Evolutionary conservation across 495 filamentous ascomycete species (phyloP).

Genomic region (Penicillium taxi): DNA sequence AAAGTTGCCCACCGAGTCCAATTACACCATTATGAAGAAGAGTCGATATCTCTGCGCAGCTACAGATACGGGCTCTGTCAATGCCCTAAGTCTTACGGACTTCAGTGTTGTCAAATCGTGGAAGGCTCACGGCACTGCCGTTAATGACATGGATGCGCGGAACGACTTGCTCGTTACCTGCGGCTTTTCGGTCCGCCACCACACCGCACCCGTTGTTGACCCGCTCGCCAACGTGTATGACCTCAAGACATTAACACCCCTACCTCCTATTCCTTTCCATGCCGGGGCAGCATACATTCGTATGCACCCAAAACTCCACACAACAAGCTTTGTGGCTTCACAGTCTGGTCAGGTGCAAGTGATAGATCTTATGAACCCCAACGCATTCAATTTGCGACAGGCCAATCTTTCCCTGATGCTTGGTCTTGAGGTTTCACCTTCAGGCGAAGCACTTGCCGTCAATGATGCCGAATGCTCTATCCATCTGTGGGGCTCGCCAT

Average conservation of each 20-base stretch:
- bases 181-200: conserved; percentile 72
- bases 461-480: conserved; percentile 70
- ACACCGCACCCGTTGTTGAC: conserved; percentile 63
- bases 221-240: conserved; percentile 91
- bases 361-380: conserved; percentile 90
- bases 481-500: conserved; percentile 84
- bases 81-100: conserved; percentile 71
- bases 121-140: conserved; percentile 73
- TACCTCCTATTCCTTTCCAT: conserved; percentile 87
- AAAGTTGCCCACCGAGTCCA: conserved; percentile 59
- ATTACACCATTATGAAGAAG: conserved; percentile 86
- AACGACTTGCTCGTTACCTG: conserved; percentile 89
- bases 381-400: conserved; percentile 82
- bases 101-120: conserved; percentile 75
- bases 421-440: conserved; percentile 75
- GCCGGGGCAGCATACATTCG: conserved; percentile 85
- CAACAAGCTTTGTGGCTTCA: conserved; percentile 83
- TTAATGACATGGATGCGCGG: conserved; percentile 93
- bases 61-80: conserved; percentile 71
- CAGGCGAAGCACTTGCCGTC: conserved; percentile 80
- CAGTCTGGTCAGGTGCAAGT: conserved; percentile 88
- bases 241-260: conserved; percentile 71
- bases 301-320: conserved; percentile 90
- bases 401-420: conserved; percentile 69
- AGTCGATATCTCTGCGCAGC: conserved; percentile 87